These are phyloP conservation scores for Paradendryphiella salina DNA, from an alignment of 2,329 filamentous ascomycete species.

Conservation along the genomic window DNA sequence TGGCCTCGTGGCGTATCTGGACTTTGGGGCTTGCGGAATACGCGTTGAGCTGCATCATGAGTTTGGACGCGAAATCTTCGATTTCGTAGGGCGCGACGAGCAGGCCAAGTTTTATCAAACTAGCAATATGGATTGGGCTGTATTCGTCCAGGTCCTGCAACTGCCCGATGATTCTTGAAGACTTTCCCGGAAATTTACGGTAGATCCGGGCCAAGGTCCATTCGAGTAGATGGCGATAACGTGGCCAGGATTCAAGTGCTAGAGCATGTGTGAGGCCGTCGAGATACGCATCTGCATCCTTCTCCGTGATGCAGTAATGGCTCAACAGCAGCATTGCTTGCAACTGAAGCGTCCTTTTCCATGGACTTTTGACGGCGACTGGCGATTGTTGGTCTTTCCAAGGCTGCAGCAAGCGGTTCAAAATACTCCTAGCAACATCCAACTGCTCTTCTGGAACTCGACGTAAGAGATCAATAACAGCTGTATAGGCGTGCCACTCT, in stretches of 20 bases:
- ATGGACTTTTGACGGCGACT: conserved; percentile 51
- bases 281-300: conserved; percentile 41
- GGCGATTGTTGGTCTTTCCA: conserved; percentile 52
- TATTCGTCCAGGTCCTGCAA: conserved; percentile 49
- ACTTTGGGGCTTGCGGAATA: conserved; percentile 56
- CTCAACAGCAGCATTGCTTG: conserved; percentile 52
- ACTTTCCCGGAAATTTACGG: conserved; percentile 38
- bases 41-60: conserved; percentile 50
- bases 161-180: conserved; percentile 42
- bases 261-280: conserved; percentile 48
- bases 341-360: conserved; percentile 55
- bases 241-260: conserved; percentile 52
- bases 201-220: conserved; percentile 54
- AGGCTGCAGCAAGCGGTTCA: conserved; percentile 46
- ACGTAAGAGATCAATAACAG: conserved; percentile 51
- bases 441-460: conserved; percentile 41
- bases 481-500: conserved; percentile 51
- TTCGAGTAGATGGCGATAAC: conserved; percentile 53
- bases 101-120: conserved; percentile 53
- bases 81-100: conserved; percentile 47
- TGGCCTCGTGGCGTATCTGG: conserved; percentile 58
- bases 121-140: conserved; percentile 54
- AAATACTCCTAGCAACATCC: conserved; percentile 30
- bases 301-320: conserved; percentile 42
- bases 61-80: conserved; percentile 45